Evolutionary conservation across 495 filamentous ascomycete genomes (phyloP).

Genomic region (Penicillium soppii): DNA sequence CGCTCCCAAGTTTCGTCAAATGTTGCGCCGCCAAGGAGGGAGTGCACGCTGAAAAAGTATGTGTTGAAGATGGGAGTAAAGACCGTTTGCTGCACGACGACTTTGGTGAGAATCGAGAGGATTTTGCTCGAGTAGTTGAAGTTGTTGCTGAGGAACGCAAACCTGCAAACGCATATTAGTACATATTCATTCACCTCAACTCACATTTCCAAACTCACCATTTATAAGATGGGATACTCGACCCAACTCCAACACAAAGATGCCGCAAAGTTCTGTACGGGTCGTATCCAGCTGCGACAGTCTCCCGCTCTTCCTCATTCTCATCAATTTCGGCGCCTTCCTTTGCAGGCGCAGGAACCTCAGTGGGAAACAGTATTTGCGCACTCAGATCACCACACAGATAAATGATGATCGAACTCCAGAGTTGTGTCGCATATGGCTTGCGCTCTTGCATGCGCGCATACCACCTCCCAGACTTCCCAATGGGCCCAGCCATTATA

Average conservation of each 20-base stretch:
- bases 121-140: constrained; percentile 79
- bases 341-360: constrained; percentile 16
- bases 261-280: constrained; percentile 67
- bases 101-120: constrained; percentile 70
- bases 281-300: constrained; percentile 61
- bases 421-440: constrained; percentile 77
- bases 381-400: constrained; percentile 77
- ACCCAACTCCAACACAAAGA: constrained; percentile 67
- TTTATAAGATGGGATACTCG: constrained; percentile 73
- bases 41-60: constrained; percentile 91
- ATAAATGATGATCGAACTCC: constrained; percentile 74
- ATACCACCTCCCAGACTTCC: constrained; percentile 52
- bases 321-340: not conserved
- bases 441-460: constrained; percentile 63
- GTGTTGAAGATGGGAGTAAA: constrained; percentile 88
- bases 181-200: constrained; percentile 2
- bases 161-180: constrained; percentile 48
- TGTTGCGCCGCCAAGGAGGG: constrained; percentile 55
- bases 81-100: constrained; percentile 73
- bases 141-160: constrained; percentile 72
- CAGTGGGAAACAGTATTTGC: constrained; percentile 55
- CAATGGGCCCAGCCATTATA: constrained; percentile 53
- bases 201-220: constrained; percentile 51
- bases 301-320: constrained; percentile 4
- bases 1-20: constrained; percentile 63